Evolutionary conservation across 352 stramenopile genomes (phyloP).

Genomic region (Pythium dissotocum): DNA sequence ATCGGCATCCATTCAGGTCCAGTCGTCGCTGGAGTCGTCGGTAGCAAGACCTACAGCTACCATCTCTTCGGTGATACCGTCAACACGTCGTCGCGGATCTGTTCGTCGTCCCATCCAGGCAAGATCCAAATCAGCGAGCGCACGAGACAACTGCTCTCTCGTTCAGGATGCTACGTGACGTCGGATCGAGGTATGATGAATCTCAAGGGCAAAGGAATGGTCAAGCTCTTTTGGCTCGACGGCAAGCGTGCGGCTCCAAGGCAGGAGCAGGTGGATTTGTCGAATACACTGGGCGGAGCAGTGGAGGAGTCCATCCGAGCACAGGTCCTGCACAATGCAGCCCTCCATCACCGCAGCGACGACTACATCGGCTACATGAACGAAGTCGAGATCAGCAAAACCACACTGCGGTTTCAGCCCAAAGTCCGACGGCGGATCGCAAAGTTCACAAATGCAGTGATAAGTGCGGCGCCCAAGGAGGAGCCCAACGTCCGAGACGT

Average conservation of each 20-base stretch:
- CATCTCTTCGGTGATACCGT: conserved; percentile 86
- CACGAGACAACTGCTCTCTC: conserved; percentile 47
- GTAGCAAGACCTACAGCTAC: conserved; percentile 80
- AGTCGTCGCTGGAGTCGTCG: conserved; percentile 82
- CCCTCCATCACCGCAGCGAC: conserved; percentile 52
- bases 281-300: conserved; percentile 37
- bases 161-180: conserved; percentile 52
- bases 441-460: conserved; percentile 13
- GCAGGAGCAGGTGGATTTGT: conserved; percentile 35
- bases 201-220: conserved; percentile 73
- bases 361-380: conserved; percentile 67
- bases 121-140: conserved; percentile 73
- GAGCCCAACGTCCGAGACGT: conserved; percentile 40
- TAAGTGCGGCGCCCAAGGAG: background rate
- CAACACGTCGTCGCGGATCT: conserved; percentile 81
- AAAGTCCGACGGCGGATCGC: conserved; percentile 24
- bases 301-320: conserved; percentile 57
- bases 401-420: conserved; percentile 50
- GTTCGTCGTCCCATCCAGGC: conserved; percentile 60
- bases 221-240: conserved; percentile 70
- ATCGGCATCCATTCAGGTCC: conserved; percentile 84
- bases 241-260: conserved; percentile 39
- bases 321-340: conserved; percentile 31
- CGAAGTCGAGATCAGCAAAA: conserved; percentile 50
- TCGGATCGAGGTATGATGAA: conserved; percentile 65